phyloP scores from a whole-genome alignment of 192 early-diverging fungal species.

The Ambispora gerdemannii region DNA sequence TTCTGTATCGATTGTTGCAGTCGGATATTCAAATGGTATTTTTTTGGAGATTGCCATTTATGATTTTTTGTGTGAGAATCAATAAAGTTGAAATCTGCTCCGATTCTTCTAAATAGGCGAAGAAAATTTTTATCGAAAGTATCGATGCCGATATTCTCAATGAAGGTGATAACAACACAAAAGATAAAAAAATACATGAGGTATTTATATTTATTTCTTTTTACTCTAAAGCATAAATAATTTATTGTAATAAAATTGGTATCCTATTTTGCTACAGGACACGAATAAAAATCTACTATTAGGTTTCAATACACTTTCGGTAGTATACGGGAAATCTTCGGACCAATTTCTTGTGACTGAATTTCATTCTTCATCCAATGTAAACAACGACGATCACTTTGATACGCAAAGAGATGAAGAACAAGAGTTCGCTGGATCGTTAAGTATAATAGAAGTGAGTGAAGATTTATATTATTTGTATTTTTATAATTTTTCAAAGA shows the following conservation, averaged over 20 bases:
- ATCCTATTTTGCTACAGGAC: background rate
- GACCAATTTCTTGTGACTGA: background rate
- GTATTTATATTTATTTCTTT: background rate
- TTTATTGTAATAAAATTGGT: background rate
- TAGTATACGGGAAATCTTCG: conserved; percentile 8
- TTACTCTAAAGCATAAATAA: background rate
- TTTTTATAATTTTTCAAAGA: conserved; percentile 4
- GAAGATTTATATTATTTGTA: background rate
- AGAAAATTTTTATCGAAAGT: background rate
- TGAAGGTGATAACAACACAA: background rate
- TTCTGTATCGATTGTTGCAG: conserved; percentile 12
- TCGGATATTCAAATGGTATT: conserved; percentile 13
- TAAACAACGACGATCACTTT: background rate
- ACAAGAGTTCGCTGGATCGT: background rate
- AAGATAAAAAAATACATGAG: too few species aligned
- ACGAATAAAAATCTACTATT: background rate
- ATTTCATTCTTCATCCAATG: background rate
- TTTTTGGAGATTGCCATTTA: background rate
- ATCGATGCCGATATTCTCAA: background rate
- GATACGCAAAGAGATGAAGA: background rate
- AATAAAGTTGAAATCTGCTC: background rate
- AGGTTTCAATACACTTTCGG: background rate
- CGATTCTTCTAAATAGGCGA: background rate
- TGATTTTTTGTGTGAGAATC: background rate
- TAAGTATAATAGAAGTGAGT: background rate